These are phyloP conservation scores for Leucaena leucocephala DNA, from an alignment of 306 rosid species.

Conservation along the genomic window DNA sequence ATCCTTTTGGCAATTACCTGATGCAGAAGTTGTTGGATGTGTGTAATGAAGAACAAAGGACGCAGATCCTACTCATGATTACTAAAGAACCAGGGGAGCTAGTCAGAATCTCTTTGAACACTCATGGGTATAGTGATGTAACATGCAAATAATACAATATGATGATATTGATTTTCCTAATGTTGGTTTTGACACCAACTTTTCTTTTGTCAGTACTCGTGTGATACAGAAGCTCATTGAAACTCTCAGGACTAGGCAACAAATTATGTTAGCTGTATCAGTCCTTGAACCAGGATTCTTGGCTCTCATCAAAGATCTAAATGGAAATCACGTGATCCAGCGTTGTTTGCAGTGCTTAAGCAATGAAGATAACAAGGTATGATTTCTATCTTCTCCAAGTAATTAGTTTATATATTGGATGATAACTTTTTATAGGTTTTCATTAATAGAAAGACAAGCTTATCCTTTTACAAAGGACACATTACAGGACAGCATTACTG, in stretches of 20 bases:
- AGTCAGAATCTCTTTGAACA: constrained; percentile 57
- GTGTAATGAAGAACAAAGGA: constrained; percentile 59
- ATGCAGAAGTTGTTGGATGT: constrained; percentile 63
- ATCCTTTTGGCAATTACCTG: constrained; percentile 60
- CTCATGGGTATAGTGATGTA: constrained; percentile 57
- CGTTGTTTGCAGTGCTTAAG: constrained; percentile 60
- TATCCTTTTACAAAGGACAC: constrained; percentile 12
- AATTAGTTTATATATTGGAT: constrained; percentile 6
- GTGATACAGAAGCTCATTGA: constrained; percentile 66
- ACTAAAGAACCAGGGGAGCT: constrained; percentile 52
- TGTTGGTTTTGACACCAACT: constrained; percentile 18
- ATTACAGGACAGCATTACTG: constrained; percentile 8
- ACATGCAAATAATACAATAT: constrained; percentile 12
- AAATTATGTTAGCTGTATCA: constrained; percentile 48
- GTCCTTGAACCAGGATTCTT: constrained; percentile 64
- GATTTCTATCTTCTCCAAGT: constrained; percentile 18
- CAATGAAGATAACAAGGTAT: constrained; percentile 59
- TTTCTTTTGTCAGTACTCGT: constrained; percentile 53
- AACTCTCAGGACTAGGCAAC: constrained; percentile 59
- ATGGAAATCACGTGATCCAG: constrained; percentile 72
- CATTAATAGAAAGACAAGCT: constrained; percentile 1
- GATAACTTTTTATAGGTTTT: constrained; percentile 1
- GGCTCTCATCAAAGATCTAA: constrained; percentile 59
- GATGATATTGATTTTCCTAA: constrained; percentile 9
- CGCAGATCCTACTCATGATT: constrained; percentile 46